Percentiles rank a stretch among this genome's conserved stretches.
phyloP scores from a whole-genome alignment of 1,139 yeast species.

The Sugiyamaella xylanicola region DNA sequence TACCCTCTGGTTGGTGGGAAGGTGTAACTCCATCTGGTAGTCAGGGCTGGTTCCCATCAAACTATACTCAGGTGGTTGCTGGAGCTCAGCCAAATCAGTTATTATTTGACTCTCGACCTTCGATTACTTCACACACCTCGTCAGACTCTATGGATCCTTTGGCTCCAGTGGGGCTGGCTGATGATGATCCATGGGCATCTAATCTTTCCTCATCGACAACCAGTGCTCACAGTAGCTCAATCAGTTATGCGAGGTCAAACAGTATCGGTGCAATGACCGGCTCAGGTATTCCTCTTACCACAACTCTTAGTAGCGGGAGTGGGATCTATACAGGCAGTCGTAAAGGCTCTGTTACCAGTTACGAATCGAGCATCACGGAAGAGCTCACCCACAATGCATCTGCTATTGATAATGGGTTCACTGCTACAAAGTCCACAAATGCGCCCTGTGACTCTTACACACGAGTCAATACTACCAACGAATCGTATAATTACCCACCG shows the following conservation, averaged over 20 bases:
- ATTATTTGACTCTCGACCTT: constrained; percentile 12
- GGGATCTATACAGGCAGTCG: constrained; percentile 41
- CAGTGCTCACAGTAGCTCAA: constrained; percentile 5
- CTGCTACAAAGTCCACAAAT: constrained; percentile 10
- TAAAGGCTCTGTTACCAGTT: constrained; percentile 32
- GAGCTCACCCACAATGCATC: constrained; percentile 13
- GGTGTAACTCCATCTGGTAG: constrained; percentile 36
- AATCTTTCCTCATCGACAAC: constrained; percentile 18
- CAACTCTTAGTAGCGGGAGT: constrained; percentile 6
- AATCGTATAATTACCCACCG: constrained; percentile 26
- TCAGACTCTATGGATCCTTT: constrained; percentile 16
- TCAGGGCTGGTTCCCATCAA: constrained; percentile 45
- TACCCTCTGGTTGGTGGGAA: constrained; percentile 46
- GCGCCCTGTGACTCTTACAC: constrained; percentile 27
- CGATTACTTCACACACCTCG: constrained; percentile 12
- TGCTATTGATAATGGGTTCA: constrained; percentile 15
- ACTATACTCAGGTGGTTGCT: constrained; percentile 34
- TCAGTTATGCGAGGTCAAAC: constrained; percentile 1
- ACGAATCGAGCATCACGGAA: constrained; percentile 17
- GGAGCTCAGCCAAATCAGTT: constrained; percentile 15
- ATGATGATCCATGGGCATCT: constrained; percentile 18
- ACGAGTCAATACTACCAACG: constrained; percentile 27
- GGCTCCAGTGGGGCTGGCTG: constrained; percentile 11
- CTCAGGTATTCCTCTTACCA: constrained; percentile 5
- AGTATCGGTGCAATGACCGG: constrained; percentile 3